Evolutionary conservation across 225 moss, liverwort and hornwort genomes (phyloP).

Genomic region (Pleurozium schreberi): DNA sequence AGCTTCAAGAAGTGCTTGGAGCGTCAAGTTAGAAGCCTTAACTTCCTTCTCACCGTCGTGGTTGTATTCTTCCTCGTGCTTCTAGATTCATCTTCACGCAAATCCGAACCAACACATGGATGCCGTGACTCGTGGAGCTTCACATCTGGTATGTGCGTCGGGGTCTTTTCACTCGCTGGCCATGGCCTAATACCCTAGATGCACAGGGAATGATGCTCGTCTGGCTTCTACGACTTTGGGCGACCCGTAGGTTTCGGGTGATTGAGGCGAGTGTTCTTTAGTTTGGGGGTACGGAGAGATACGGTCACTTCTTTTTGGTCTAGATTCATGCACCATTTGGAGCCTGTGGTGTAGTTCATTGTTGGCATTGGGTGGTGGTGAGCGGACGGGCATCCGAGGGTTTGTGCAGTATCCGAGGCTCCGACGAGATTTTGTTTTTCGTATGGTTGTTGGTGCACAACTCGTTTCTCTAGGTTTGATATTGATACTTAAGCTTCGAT

Average conservation of each 20-base stretch:
- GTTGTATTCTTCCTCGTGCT: background rate
- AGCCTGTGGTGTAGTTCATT: background rate
- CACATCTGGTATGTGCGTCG: background rate
- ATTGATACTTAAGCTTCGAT: background rate
- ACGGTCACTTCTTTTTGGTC: background rate
- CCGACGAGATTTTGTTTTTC: background rate
- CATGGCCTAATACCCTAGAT: constrained; percentile 11
- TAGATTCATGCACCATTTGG: background rate
- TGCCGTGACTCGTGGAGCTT: background rate
- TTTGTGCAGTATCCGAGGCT: background rate
- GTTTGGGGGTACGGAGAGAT: background rate
- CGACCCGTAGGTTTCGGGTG: background rate
- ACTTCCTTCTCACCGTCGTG: background rate
- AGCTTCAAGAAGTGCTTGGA: background rate
- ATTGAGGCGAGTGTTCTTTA: background rate
- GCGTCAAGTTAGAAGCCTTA: background rate
- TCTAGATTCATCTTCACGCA: background rate
- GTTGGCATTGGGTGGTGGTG: background rate
- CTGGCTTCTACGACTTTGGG: background rate
- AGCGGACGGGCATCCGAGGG: background rate
- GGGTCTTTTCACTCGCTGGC: background rate
- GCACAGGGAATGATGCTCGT: background rate
- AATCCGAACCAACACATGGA: background rate
- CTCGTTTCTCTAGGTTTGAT: background rate
- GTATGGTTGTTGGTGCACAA: background rate